Conservation (phyloP, 192 early-diverging fungal genomes). For the Spizellomyces sp. region DNA sequence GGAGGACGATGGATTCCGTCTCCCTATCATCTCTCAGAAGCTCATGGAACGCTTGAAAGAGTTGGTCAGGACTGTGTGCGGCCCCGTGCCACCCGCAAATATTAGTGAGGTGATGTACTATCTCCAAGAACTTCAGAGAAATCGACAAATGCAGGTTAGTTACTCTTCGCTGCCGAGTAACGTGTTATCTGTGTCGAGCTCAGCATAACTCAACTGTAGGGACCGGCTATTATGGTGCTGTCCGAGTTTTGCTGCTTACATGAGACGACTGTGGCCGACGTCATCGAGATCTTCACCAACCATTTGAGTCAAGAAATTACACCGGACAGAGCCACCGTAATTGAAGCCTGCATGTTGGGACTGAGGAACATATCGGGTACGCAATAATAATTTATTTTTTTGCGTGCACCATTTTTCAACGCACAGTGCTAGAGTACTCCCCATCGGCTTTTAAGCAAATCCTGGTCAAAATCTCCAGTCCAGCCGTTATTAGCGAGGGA, state of each 20-base stretch:
- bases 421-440: constrained; percentile 37
- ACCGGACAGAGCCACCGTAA: constrained; percentile 33
- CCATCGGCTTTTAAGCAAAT: constrained; percentile 54
- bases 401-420: no score
- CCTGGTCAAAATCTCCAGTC: constrained; percentile 40
- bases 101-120: constrained; percentile 51
- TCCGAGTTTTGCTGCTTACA: constrained; percentile 56
- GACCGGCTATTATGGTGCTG: constrained; percentile 41
- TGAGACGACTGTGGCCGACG: constrained; percentile 39
- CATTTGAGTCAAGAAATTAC: constrained; percentile 50
- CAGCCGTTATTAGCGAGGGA: constrained; percentile 47
- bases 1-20: constrained; percentile 57
- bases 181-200: not conserved
- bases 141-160: constrained; percentile 36
- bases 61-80: constrained; percentile 40
- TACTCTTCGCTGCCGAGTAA: not conserved
- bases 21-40: constrained; percentile 52
- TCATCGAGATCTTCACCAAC: constrained; percentile 40
- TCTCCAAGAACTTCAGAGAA: constrained; percentile 40
- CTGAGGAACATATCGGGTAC: constrained; percentile 52
- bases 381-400: not conserved
- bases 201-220: constrained; percentile 28
- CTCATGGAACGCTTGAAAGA: constrained; percentile 54
- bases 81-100: constrained; percentile 34
- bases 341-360: constrained; percentile 55